These are phyloP conservation scores for Micractinium sp. DNA, from an alignment of 139 green algal species.

Conservation along the genomic window DNA sequence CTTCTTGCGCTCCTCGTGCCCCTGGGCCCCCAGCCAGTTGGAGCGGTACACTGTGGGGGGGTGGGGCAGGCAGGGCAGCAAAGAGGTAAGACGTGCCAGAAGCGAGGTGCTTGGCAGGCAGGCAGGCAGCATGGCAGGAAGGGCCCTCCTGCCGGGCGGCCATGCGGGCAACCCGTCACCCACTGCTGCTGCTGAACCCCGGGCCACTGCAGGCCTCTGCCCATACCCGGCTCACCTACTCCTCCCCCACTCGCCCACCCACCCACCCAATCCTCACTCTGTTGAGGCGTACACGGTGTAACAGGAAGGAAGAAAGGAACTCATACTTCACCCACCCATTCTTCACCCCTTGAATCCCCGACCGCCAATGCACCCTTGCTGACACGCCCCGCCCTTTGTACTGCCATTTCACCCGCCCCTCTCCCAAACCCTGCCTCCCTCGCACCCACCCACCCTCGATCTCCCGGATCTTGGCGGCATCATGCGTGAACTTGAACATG, in stretches of 20 bases:
- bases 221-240: too few species aligned
- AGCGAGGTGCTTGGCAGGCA: neutral
- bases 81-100: neutral
- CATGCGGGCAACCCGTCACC: neutral
- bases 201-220: too few species aligned
- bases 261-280: neutral
- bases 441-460: constrained; percentile 1
- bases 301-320: too few species aligned
- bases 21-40: constrained; percentile 33
- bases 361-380: neutral
- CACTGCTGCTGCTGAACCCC: neutral
- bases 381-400: neutral
- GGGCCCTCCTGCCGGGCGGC: too few species aligned
- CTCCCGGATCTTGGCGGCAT: constrained; percentile 17
- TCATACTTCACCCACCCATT: too few species aligned
- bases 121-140: neutral
- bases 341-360: too few species aligned
- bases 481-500: constrained; percentile 23
- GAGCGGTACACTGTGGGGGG: constrained; percentile 15
- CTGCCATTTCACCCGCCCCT: neutral
- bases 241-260: neutral
- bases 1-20: constrained; percentile 36
- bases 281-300: too few species aligned
- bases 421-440: neutral
- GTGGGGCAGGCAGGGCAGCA: too few species aligned